Conservation (phyloP, 1,284 basidiomycete species). For the Xerocomus nothofagi region DNA sequence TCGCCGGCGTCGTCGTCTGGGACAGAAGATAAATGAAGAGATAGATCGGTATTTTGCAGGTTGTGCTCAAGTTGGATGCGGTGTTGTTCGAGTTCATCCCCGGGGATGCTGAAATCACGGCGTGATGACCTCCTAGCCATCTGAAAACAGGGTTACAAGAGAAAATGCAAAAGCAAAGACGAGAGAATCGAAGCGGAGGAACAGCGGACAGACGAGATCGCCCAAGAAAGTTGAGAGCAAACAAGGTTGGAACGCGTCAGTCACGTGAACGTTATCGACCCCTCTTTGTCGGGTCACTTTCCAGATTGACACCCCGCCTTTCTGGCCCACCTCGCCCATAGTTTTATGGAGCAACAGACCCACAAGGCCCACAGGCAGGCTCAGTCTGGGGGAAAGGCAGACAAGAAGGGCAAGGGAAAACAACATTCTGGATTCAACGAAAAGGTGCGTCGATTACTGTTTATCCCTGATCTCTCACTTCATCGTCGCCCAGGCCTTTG, state of each 20-base stretch:
- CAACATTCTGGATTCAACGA: slow-evolving; percentile 83
- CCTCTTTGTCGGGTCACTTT: slow-evolving; percentile 16
- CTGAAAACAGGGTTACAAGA: slow-evolving; percentile 16
- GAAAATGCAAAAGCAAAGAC: slow-evolving; percentile 15
- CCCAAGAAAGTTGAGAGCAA: slow-evolving; percentile 8
- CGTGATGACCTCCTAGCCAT: slow-evolving; percentile 31
- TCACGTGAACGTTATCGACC: slow-evolving; percentile 31
- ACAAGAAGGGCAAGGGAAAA: slow-evolving; percentile 77
- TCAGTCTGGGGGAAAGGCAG: slow-evolving; percentile 70
- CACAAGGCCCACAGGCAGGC: slow-evolving; percentile 80
- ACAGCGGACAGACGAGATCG: slow-evolving; percentile 1
- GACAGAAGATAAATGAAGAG: slow-evolving; percentile 58
- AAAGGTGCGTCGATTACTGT: slow-evolving; percentile 56
- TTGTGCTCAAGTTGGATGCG: slow-evolving; percentile 75
- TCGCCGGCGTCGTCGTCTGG: slow-evolving; percentile 43
- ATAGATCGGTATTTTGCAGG: slow-evolving; percentile 67
- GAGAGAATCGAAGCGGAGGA: slow-evolving; percentile 1
- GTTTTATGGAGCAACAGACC: slow-evolving; percentile 60
- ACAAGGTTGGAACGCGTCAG: slow-evolving; percentile 26
- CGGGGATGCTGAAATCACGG: slow-evolving; percentile 47
- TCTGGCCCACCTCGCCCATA: background rate
- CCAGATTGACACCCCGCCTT: slow-evolving; percentile 7
- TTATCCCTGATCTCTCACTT: background rate
- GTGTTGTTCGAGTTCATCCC: slow-evolving; percentile 68
- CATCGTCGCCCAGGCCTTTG: slow-evolving; percentile 73